Base-by-base conservation (phyloP, 768 basidiomycete genomes). In the Neoboletus subvelutipes region DNA sequence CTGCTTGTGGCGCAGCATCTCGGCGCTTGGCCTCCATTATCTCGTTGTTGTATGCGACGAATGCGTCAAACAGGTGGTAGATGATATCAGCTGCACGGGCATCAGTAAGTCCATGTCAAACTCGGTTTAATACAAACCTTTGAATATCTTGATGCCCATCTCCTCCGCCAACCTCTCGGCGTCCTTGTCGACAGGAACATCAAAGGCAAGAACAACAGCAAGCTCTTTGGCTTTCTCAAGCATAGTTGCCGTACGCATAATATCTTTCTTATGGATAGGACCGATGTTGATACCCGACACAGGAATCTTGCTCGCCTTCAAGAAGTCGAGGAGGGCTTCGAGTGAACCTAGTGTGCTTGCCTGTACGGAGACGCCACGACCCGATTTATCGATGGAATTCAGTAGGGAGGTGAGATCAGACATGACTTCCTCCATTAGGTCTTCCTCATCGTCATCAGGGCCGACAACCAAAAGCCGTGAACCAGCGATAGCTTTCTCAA, bases 241-340 rank as follows among this genome's bases (percentile, higher is more conserved):
- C 95, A 98, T 98, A 5, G 88, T 90, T 36, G 90, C 88, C 41
- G 90, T 78, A 50, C 93, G 88, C 86, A 94, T 95, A 58, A 99
- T 80, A 67, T 98, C 94, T 71, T 86, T 92, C 78, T 94, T 95
- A 78, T 94, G 89, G 17, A 99, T 91, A 9, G 96, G 95, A 12
- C 97, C 97, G 58, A 99, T 97, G 73, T 96, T 96, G 75, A 98
- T 96, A 18, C 92, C 92, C 11, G 92, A 92, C 3, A 99, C 96
- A 1, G 97, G 96, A 61, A 98, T 98, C 77, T 98, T 96, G 82
- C 90, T 94, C 52, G 77, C 76, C 75, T 91, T 90, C 69, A 99
- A 78, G 86, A 98, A 98, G 64, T 98, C 96, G 48, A 99, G 80
- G 54, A 99, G 77, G 2, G 97, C 97, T 73, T 99, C 97, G 39